phyloP scores from a whole-genome alignment of 2,329 filamentous ascomycete genomes.

The Diaporthe sp. region DNA sequence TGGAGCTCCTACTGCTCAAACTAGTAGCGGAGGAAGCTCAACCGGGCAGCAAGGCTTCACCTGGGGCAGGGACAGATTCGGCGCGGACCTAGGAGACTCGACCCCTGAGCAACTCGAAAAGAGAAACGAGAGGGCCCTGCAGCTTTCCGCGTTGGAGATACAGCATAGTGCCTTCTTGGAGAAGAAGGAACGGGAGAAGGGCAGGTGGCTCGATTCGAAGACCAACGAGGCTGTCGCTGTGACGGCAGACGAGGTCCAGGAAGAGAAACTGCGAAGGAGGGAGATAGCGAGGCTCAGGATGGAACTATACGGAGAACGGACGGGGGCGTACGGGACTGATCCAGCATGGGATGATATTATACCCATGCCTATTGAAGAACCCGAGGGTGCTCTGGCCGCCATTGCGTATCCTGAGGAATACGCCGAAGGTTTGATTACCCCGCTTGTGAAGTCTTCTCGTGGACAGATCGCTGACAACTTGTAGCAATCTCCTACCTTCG shows the following conservation, averaged over 20 bases:
- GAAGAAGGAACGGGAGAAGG: conserved; percentile 49
- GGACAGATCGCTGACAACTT: conserved; percentile 40
- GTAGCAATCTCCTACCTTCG: conserved; percentile 90
- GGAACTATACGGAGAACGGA: conserved; percentile 66
- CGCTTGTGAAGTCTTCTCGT: not conserved
- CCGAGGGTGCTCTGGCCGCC: conserved; percentile 85
- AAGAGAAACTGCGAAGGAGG: conserved; percentile 60
- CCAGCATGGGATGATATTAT: conserved; percentile 86
- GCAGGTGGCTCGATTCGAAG: conserved; percentile 36
- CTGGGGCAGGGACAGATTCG: conserved; percentile 66
- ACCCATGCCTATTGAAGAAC: conserved; percentile 87
- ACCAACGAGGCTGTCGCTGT: conserved; percentile 44
- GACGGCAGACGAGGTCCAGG: conserved; percentile 55
- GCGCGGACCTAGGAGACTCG: conserved; percentile 63
- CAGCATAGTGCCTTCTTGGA: conserved; percentile 59
- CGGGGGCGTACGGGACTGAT: conserved; percentile 71
- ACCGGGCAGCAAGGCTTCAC: conserved; percentile 31
- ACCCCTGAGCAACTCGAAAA: conserved; percentile 59
- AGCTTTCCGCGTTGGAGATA: conserved; percentile 57
- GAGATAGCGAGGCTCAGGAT: conserved; percentile 65
- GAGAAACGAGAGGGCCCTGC: conserved; percentile 55
- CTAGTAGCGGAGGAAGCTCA: not conserved
- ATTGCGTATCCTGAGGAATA: conserved; percentile 95
- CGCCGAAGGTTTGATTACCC: conserved; percentile 71
- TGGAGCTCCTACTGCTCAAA: conserved; percentile 23